phyloP scores from a whole-genome alignment of 1,139 yeast species.

The Yamadazyma taylorii region DNA sequence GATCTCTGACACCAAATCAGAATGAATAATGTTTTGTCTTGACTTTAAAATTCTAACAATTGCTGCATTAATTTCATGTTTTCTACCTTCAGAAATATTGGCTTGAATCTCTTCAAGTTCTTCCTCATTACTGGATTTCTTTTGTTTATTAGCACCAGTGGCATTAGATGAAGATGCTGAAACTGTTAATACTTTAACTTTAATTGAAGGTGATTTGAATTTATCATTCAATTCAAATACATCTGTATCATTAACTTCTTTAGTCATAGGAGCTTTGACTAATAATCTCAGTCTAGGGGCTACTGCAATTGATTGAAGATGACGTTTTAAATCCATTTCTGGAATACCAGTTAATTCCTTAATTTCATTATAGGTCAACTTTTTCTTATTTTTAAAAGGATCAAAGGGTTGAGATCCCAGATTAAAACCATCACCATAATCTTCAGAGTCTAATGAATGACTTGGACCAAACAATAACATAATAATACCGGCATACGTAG shows the following conservation, averaged over 20 bases:
- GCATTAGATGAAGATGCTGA: constrained; percentile 39
- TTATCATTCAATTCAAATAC: constrained; percentile 66
- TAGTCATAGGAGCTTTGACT: constrained; percentile 71
- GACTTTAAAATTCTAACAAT: constrained; percentile 87
- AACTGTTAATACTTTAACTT: constrained; percentile 79
- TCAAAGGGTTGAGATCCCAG: constrained; percentile 46
- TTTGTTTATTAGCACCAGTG: constrained; percentile 16
- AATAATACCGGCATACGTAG: constrained; percentile 77
- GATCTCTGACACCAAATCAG: constrained; percentile 65
- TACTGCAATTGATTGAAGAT: constrained; percentile 79
- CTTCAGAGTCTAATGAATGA: constrained; percentile 6
- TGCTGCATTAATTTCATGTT: constrained; percentile 80
- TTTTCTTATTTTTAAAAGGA: constrained; percentile 42
- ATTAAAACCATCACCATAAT: background rate
- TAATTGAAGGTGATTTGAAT: constrained; percentile 69
- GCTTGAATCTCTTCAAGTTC: constrained; percentile 38
- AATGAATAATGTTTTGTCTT: constrained; percentile 60
- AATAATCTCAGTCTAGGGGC: constrained; percentile 80
- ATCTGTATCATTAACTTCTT: constrained; percentile 66
- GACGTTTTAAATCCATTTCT: constrained; percentile 67
- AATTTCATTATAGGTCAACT: constrained; percentile 58
- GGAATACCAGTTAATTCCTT: constrained; percentile 71
- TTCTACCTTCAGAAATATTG: constrained; percentile 43
- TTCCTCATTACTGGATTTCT: constrained; percentile 33
- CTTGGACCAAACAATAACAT: constrained; percentile 66